Evolutionary conservation across 495 filamentous ascomycete species (phyloP), one percentile per base, ranked within the genome.

Genomic region (Aspergillus heteromorphus): DNA sequence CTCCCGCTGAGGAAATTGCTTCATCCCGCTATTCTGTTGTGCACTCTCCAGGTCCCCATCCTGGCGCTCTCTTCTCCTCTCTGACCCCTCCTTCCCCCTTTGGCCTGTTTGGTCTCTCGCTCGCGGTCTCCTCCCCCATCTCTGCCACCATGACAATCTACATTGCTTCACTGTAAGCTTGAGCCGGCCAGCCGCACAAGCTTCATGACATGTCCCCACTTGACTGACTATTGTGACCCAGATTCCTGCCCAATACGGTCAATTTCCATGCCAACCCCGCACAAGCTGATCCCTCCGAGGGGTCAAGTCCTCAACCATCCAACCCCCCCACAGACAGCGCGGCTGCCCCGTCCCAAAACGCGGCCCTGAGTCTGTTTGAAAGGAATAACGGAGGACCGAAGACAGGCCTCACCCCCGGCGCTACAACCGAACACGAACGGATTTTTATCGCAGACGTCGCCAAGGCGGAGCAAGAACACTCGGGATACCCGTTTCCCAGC

Each of bases 211-310:
- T n/a, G 6, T 9, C 27, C 10, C 27, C 14, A 40, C 18, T 13
- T 16, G 55, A 48, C 50, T 49, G 30, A 50, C 66, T 43, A 59
- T 30, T 21, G 20, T 30, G 19, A n/a, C 10, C 43, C 59, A 96
- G 92, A 40, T 95, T 95, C 66, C 83, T 96, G 23, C 92, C 92
- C 6, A 88, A 95, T 64, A 97, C 92, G 2, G 76, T 96, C 58
- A 84, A 92, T 64, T 97, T 96, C 59, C 67, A 78, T 49, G 56
- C 73, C 30, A 64, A 60, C 47, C 62, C 68, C 42, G 52, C 60
- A 23, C 64, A 61, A 59, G 55, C 49, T 51, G 69, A 31, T 45
- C 55, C 55, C 64, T 54, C 62, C 45, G 51, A 54, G 52, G 51
- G 43, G 51, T 48, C 56, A 18, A 47, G 21, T 45, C 62, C 58